A percentile compares a stretch with the other conserved stretches of the same genome.
phyloP scores from a whole-genome alignment of 768 basidiomycete genomes.

The Suillus occidentalis region DNA sequence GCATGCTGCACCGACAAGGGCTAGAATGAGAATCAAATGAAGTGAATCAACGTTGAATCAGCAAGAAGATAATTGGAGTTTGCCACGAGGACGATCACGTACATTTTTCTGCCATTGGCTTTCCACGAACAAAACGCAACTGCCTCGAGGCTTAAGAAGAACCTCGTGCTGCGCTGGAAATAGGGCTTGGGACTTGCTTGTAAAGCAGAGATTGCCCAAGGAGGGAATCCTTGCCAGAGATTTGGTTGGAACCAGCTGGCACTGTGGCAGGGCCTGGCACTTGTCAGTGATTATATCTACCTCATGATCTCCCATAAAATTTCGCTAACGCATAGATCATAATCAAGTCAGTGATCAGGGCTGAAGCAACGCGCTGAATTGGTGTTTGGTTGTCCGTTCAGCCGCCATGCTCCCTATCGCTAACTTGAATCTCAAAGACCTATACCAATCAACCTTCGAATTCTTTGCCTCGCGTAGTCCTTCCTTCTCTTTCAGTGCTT shows the following conservation, averaged over 20 bases:
- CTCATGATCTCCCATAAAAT: constrained; percentile 8
- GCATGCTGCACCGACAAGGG: background rate
- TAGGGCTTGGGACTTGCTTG: constrained; percentile 5
- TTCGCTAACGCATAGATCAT: constrained; percentile 15
- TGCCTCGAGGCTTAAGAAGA: constrained; percentile 17
- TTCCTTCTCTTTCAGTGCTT: constrained; percentile 29
- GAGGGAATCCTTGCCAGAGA: background rate
- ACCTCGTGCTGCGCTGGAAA: constrained; percentile 8
- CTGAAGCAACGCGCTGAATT: constrained; percentile 2
- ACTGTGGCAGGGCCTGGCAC: background rate
- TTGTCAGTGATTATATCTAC: constrained; percentile 4
- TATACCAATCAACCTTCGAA: constrained; percentile 59
- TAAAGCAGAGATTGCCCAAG: background rate
- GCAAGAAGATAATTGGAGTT: constrained; percentile 2
- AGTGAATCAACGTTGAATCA: background rate
- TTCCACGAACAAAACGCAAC: constrained; percentile 8
- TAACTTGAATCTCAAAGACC: constrained; percentile 45
- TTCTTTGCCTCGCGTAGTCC: constrained; percentile 53
- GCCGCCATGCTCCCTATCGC: constrained; percentile 45
- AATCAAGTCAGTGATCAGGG: constrained; percentile 36
- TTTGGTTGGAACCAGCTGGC: background rate
- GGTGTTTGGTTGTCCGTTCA: constrained; percentile 38
- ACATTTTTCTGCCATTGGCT: constrained; percentile 1
- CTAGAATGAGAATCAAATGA: constrained; percentile 1
- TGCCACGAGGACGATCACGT: constrained; percentile 15